These are phyloP conservation scores for Puccinellia tenuiflora DNA, from an alignment of 176 grass and related monocot genomes.

Conservation along the genomic window DNA sequence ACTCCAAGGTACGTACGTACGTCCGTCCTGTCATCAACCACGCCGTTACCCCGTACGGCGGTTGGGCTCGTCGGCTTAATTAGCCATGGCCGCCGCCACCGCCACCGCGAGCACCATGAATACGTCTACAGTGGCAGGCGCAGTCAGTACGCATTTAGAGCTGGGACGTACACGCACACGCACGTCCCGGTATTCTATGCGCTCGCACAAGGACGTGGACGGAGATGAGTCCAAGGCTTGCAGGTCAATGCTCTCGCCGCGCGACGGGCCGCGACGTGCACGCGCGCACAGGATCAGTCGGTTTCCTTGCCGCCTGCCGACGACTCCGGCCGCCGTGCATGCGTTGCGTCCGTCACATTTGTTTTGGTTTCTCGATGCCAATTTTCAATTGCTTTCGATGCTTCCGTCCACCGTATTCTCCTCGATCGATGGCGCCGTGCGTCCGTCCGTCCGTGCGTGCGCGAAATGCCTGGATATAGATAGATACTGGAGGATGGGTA, in stretches of 20 bases:
- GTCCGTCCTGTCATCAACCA: not conserved
- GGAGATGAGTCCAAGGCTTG: not conserved
- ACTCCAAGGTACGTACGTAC: constrained; percentile 50
- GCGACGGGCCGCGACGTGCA: constrained; percentile 9
- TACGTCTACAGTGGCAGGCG: too few species aligned
- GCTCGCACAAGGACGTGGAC: not conserved
- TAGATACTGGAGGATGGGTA: not conserved
- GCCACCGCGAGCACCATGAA: not conserved
- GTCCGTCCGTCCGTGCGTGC: not conserved
- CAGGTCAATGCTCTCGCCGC: constrained; percentile 23
- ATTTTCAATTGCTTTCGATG: constrained; percentile 15
- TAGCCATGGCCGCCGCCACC: not conserved
- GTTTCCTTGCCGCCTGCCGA: constrained; percentile 14
- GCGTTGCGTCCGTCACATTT: not conserved
- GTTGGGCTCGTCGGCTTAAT: not conserved
- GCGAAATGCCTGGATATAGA: not conserved
- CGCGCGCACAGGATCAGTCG: not conserved
- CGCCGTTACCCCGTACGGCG: too few species aligned
- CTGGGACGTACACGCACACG: not conserved
- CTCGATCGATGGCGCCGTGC: too few species aligned
- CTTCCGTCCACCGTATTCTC: not conserved
- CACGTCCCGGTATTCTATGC: constrained; percentile 45
- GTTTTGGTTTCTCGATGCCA: not conserved
- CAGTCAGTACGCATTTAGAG: constrained; percentile 1
- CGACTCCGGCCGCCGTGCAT: not conserved